These are phyloP conservation scores for Cyamopsis tetragonoloba DNA, from an alignment of 306 rosid species.

Conservation along the genomic window DNA sequence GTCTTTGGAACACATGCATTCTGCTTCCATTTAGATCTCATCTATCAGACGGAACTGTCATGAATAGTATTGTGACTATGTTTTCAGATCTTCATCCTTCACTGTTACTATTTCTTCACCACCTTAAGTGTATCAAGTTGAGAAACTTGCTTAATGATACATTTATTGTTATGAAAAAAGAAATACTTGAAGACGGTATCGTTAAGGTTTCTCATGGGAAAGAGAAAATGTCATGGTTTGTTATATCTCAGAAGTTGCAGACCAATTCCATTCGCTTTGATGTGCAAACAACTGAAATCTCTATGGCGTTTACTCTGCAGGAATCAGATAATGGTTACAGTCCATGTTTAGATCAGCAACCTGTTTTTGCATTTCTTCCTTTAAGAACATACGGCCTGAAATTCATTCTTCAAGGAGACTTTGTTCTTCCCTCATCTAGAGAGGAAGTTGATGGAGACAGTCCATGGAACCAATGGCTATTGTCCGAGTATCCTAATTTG, in stretches of 20 bases:
- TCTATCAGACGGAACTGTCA: conserved; percentile 48
- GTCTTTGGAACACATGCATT: conserved; percentile 86
- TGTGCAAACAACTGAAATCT: conserved; percentile 78
- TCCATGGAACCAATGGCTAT: conserved; percentile 94
- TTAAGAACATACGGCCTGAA: conserved; percentile 84
- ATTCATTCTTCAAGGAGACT: conserved; percentile 94
- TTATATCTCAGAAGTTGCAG: conserved; percentile 66
- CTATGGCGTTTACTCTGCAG: conserved; percentile 78
- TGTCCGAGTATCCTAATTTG: conserved; percentile 84
- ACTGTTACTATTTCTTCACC: conserved; percentile 85
- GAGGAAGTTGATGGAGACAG: conserved; percentile 98
- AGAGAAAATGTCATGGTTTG: conserved; percentile 84
- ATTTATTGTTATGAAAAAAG: conserved; percentile 71
- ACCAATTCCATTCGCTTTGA: conserved; percentile 53
- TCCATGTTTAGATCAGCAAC: conserved; percentile 70
- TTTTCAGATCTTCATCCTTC: conserved; percentile 98
- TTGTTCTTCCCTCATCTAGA: conserved; percentile 95
- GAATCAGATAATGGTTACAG: conserved; percentile 55
- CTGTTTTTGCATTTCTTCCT: conserved; percentile 96
- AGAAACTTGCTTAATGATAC: conserved; percentile 70
- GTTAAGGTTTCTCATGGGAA: conserved; percentile 73
- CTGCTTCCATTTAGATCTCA: conserved; percentile 79
- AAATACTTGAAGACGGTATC: conserved; percentile 71
- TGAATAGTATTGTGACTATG: conserved; percentile 61
- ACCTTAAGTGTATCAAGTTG: conserved; percentile 75